Base-by-base conservation (phyloP, 192 early-diverging fungal genomes). In the Lobosporangium transversale region DNA sequence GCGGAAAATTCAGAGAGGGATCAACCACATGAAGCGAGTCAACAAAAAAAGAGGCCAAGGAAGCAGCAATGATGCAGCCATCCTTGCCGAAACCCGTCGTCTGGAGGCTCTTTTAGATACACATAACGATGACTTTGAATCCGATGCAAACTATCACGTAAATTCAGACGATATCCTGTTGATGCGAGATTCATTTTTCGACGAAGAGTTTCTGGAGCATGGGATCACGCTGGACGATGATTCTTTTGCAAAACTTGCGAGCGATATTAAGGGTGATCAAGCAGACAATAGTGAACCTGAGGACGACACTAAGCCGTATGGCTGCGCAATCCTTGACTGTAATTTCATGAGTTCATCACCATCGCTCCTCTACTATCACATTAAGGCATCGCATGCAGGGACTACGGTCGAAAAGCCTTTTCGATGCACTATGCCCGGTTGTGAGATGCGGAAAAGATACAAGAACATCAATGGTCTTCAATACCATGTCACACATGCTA, bases 391-490 rank as follows among this genome's bases (percentile, higher is more conserved):
- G 2, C 73, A 76, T 54, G 42, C 58, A 20, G 73, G 73, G 7
- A 40, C 37, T 0, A 50, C 53, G 1, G 56, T 75, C 40, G 89
- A 93, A 51, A 92, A 87, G 61, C 92, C 93, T n/a, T 94, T 88
- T 59, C 78, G 85, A 32, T 94, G 93, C 50, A 89, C 85, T 1
- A 87, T 89, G 83, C 59, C 82, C 1, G 87, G 83, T 1, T 94
- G 93, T 44, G 87, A 90, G 35, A 95, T 93, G 80, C 79, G 83
- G 26, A 90, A 90, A 56, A 76, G 81, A 9, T 94, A 94, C 78
- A 93, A 92, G 66, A 94, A 94, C 61, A 88, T 93, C 64, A 93
- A 92, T 54, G 93, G 93, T 26, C 80, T 94, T 8, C 87, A 91
- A 68, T 94, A 94, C 66, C 92, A 94, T 55, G 84, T 92, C 17